phyloP scores from a whole-genome alignment of 2,329 filamentous ascomycete species.

The Aureobasidium sp. region DNA sequence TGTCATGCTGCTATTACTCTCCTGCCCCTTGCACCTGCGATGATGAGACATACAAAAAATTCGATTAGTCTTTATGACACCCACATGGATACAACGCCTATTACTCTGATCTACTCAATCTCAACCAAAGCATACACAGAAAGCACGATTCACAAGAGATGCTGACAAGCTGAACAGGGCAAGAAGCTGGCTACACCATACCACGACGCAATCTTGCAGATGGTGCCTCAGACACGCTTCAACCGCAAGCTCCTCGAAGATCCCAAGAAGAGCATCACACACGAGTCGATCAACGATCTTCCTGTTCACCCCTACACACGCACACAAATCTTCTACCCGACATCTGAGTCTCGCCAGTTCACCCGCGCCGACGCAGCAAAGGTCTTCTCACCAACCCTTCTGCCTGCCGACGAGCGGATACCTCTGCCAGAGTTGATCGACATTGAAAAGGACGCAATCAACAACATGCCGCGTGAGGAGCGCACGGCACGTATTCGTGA shows the following conservation, averaged over 20 bases:
- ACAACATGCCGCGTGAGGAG: conserved; percentile 30
- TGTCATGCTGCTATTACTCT: conserved; percentile 32
- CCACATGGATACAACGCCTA: conserved; percentile 77
- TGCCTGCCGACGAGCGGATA: conserved; percentile 55
- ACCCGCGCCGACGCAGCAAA: conserved; percentile 58
- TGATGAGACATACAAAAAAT: conserved; percentile 68
- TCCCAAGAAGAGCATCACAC: conserved; percentile 23
- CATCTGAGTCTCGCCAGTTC: conserved; percentile 55
- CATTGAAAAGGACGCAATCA: conserved; percentile 37
- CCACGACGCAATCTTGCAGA: conserved; percentile 62
- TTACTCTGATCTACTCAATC: conserved; percentile 49
- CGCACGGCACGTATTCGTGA: conserved; percentile 37
- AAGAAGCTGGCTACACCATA: conserved; percentile 72
- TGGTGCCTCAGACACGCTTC: conserved; percentile 65
- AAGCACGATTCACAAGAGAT: background rate
- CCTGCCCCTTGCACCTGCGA: conserved; percentile 33
- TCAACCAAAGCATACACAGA: conserved; percentile 12
- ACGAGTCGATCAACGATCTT: conserved; percentile 59
- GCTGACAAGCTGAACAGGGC: conserved; percentile 44
- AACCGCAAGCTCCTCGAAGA: conserved; percentile 30
- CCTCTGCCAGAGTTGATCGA: conserved; percentile 53
- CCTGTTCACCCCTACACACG: conserved; percentile 48
- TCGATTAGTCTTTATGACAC: conserved; percentile 99
- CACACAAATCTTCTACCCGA: conserved; percentile 53
- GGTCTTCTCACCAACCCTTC: conserved; percentile 50